Percentiles rank a stretch among this genome's conserved stretches.
Conservation (phyloP, 1,284 basidiomycete species). For the Moesziomyces sp. region DNA sequence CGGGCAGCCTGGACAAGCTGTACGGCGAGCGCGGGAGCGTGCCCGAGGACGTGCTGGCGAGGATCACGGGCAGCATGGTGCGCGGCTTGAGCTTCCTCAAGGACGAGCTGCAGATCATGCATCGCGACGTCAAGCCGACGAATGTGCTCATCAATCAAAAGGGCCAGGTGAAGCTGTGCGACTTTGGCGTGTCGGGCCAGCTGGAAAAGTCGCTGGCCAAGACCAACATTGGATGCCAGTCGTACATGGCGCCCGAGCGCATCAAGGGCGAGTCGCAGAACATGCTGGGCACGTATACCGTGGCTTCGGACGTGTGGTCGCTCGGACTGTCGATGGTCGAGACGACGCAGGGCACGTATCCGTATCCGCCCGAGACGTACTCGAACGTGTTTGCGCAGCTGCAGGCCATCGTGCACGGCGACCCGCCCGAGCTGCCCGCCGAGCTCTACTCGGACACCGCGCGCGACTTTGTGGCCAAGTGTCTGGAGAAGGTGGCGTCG, state of each 20-base stretch:
- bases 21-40: slow-evolving; percentile 70
- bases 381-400: slow-evolving; percentile 96
- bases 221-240: slow-evolving; percentile 98
- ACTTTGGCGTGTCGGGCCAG: slow-evolving; percentile 98
- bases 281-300: slow-evolving; percentile 88
- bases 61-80: slow-evolving; percentile 85
- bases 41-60: slow-evolving; percentile 85
- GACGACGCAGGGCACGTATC: slow-evolving; percentile 89
- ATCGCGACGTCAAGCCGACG: slow-evolving; percentile 97
- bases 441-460: slow-evolving; percentile 66
- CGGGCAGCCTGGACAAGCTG: slow-evolving; percentile 89
- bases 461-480: slow-evolving; percentile 63
- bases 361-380: slow-evolving; percentile 98
- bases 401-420: slow-evolving; percentile 93
- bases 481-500: slow-evolving; percentile 70
- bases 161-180: slow-evolving; percentile 93
- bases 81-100: slow-evolving; percentile 94
- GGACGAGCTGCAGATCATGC: slow-evolving; percentile 95
- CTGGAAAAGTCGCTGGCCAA: slow-evolving; percentile 95
- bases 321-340: slow-evolving; percentile 96
- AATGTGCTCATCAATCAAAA: slow-evolving; percentile 91
- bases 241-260: slow-evolving; percentile 97
- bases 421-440: slow-evolving; percentile 83
- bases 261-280: slow-evolving; percentile 93
- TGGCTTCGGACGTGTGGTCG: slow-evolving; percentile 97